These are phyloP conservation scores for Trametes cingulata DNA, from an alignment of 768 basidiomycete genomes.

Conservation along the genomic window DNA sequence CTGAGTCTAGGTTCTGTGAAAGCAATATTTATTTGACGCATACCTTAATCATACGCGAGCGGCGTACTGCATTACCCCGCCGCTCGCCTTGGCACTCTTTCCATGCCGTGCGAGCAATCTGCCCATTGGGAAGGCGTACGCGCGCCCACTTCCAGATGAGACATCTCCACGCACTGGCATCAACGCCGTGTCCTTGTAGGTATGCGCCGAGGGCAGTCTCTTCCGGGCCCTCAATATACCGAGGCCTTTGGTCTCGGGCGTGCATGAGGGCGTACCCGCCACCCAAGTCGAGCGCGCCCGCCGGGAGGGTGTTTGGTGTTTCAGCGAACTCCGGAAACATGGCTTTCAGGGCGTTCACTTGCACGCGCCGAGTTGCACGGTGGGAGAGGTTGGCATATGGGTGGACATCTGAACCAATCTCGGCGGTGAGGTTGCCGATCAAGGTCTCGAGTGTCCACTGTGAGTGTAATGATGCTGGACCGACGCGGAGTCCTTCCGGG, in stretches of 20 bases:
- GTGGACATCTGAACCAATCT: conserved; percentile 28
- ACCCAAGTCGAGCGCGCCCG: not conserved
- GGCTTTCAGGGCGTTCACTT: not conserved
- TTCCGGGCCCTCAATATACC: not conserved
- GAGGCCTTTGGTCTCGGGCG: not conserved
- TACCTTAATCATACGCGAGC: conserved; percentile 15
- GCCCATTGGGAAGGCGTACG: conserved; percentile 29
- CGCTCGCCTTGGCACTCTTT: not conserved
- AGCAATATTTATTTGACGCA: not conserved
- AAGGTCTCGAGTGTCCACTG: conserved; percentile 28
- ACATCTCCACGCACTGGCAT: not conserved
- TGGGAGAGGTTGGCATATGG: conserved; percentile 24
- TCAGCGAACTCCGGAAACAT: not conserved
- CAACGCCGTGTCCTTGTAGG: not conserved
- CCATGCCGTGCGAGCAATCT: conserved; percentile 13
- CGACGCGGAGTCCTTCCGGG: conserved; percentile 23
- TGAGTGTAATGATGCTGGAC: conserved; percentile 15
- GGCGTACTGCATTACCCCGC: not conserved
- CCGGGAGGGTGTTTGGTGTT: not conserved
- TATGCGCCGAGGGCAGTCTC: not conserved
- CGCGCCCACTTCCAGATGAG: conserved; percentile 20
- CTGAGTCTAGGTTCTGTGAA: no score
- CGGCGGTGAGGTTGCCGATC: conserved; percentile 28
- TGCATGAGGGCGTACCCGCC: not conserved
- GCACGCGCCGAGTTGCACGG: not conserved